phyloP scores from a whole-genome alignment of 768 basidiomycete genomes.

The Trametes meyenii region DNA sequence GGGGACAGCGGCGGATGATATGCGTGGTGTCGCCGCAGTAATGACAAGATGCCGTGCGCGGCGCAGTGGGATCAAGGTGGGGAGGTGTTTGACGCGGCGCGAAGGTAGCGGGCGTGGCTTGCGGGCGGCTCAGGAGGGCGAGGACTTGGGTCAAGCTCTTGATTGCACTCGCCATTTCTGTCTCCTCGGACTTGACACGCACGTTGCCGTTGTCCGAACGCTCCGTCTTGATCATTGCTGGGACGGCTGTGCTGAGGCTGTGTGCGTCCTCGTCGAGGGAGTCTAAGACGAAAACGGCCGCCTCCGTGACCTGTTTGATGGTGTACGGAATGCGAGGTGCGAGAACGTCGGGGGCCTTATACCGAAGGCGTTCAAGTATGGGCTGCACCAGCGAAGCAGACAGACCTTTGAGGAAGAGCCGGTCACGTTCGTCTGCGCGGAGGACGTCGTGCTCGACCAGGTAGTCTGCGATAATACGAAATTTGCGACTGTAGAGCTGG shows the following conservation, averaged over 20 bases:
- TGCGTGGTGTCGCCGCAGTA: slow-evolving; percentile 32
- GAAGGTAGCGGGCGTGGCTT: background rate
- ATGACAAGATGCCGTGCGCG: background rate
- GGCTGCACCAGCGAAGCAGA: background rate
- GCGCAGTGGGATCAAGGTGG: background rate
- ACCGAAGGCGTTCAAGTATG: slow-evolving; percentile 19
- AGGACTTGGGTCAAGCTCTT: too few species aligned
- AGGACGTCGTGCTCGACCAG: slow-evolving; percentile 25
- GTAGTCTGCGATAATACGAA: slow-evolving; percentile 24
- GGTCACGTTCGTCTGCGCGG: slow-evolving; percentile 27
- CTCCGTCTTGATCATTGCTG: background rate
- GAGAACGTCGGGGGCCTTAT: slow-evolving; percentile 28
- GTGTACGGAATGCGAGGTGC: slow-evolving; percentile 32
- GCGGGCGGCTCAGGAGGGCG: slow-evolving; percentile 1
- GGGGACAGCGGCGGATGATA: slow-evolving; percentile 30
- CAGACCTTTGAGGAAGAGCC: slow-evolving; percentile 27
- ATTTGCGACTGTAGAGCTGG: slow-evolving; percentile 27
- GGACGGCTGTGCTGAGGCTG: too few species aligned
- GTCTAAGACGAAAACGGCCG: slow-evolving; percentile 25
- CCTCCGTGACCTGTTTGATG: slow-evolving; percentile 27
- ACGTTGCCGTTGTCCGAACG: background rate
- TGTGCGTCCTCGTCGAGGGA: background rate
- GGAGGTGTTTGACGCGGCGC: background rate
- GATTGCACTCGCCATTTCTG: background rate
- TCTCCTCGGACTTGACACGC: background rate